These are phyloP conservation scores for Sungouiozyma intestinalis DNA, from an alignment of 805 yeast species.

Conservation along the genomic window DNA sequence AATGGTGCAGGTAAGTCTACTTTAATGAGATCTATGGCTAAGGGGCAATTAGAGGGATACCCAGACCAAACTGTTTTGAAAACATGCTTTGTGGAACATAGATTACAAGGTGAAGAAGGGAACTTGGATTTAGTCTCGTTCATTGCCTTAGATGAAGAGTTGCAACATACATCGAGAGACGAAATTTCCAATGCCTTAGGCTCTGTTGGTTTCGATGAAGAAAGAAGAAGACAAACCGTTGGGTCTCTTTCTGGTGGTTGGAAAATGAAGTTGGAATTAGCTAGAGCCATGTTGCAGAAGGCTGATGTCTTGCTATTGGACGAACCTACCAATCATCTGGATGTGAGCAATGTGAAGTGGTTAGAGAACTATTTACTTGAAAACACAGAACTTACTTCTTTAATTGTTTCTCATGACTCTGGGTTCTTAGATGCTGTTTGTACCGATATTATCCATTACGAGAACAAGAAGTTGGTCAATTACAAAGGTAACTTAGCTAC, in stretches of 20 bases:
- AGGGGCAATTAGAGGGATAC: conserved; percentile 95
- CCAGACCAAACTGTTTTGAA: conserved; percentile 78
- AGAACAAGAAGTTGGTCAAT: conserved; percentile 85
- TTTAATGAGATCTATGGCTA: conserved; percentile 90
- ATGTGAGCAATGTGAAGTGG: conserved; percentile 90
- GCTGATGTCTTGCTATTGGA: conserved; percentile 91
- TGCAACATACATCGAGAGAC: conserved; percentile 48
- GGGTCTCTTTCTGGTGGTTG: conserved; percentile 98
- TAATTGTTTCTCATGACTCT: conserved; percentile 96
- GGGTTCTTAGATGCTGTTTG: conserved; percentile 93
- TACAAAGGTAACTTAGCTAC: conserved; percentile 93
- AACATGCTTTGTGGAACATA: conserved; percentile 96
- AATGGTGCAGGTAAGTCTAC: conserved; percentile 99
- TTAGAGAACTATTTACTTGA: conserved; percentile 74
- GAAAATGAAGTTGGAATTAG: conserved; percentile 97
- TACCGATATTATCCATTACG: conserved; percentile 94
- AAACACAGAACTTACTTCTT: conserved; percentile 81
- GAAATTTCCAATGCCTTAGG: conserved; percentile 69
- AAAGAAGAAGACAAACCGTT: conserved; percentile 79
- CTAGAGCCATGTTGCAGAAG: conserved; percentile 97
- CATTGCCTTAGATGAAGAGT: conserved; percentile 82
- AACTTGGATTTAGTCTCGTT: conserved; percentile 80
- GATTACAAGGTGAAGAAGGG: conserved; percentile 89
- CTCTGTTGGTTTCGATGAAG: conserved; percentile 86
- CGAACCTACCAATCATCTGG: conserved; percentile 98